phyloP scores from a whole-genome alignment of 305 asterid species.

The Coffea humblotiana region DNA sequence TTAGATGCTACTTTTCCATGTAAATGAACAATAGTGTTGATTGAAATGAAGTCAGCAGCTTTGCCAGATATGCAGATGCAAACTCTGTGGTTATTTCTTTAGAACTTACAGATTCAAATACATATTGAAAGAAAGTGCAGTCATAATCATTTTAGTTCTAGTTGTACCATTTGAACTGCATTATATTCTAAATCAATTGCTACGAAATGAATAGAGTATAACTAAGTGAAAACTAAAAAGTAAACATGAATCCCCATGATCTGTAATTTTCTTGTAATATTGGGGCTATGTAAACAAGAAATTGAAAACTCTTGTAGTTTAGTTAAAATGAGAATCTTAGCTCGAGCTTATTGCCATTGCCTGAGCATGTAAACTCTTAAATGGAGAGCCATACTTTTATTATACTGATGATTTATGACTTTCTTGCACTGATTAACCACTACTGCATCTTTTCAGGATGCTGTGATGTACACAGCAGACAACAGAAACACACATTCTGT shows the following conservation, averaged over 20 bases:
- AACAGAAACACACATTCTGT: conserved; percentile 69
- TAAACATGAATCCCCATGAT: no score
- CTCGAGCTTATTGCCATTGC: neutral
- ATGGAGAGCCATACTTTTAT: neutral
- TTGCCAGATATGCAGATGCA: neutral
- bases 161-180: no score
- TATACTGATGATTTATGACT: no score
- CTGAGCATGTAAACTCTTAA: neutral
- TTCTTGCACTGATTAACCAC: conserved; percentile 9
- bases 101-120: neutral
- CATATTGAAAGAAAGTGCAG: neutral
- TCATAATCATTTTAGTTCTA: neutral
- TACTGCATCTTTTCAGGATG: conserved; percentile 56
- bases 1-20: neutral
- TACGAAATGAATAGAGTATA: no score
- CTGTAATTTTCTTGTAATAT: no score
- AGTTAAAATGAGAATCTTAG: no score
- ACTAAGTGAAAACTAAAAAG: no score
- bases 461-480: conserved; percentile 82
- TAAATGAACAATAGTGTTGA: no score
- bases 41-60: neutral
- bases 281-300: no score
- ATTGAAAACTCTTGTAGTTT: no score
- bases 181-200: no score
- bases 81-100: neutral